Evolutionary conservation across 2,329 filamentous ascomycete genomes (phyloP).

Genomic region (Zymoseptoria crescenta): DNA sequence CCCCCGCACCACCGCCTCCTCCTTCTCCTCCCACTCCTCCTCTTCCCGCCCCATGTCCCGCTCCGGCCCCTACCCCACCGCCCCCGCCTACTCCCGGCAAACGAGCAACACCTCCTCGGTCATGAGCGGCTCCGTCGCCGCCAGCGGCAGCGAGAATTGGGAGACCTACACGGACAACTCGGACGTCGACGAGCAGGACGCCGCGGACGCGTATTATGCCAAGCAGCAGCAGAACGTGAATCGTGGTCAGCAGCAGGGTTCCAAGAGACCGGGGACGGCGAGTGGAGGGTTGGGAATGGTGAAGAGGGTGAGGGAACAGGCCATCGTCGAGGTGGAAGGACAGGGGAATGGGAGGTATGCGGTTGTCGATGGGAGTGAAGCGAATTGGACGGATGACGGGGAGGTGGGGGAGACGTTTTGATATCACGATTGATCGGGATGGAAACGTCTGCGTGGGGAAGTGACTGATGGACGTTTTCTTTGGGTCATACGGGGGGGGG

Average conservation of each 20-base stretch:
- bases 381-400: constrained; percentile 31
- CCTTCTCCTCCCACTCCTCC: constrained; percentile 19
- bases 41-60: constrained; percentile 23
- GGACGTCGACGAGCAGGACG: constrained; percentile 49
- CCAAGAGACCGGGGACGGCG: constrained; percentile 15
- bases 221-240: constrained; percentile 57
- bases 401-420: constrained; percentile 30
- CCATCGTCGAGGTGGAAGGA: constrained; percentile 20
- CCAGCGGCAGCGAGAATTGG: constrained; percentile 88
- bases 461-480: too few relatives aligned
- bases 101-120: constrained; percentile 29
- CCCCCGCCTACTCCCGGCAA: constrained; percentile 27
- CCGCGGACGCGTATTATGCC: constrained; percentile 70
- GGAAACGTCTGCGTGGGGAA: too few relatives aligned
- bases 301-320: constrained; percentile 21
- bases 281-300: constrained; percentile 14
- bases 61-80: constrained; percentile 22
- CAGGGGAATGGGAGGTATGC: background rate
- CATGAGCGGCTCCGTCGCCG: constrained; percentile 21
- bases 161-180: constrained; percentile 76
- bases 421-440: background rate
- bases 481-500: too few relatives aligned
- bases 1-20: constrained; percentile 5
- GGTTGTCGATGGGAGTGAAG: constrained; percentile 27
- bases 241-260: constrained; percentile 25